Base-by-base conservation (phyloP, 768 basidiomycete species). In the Tricholoma sp. region DNA sequence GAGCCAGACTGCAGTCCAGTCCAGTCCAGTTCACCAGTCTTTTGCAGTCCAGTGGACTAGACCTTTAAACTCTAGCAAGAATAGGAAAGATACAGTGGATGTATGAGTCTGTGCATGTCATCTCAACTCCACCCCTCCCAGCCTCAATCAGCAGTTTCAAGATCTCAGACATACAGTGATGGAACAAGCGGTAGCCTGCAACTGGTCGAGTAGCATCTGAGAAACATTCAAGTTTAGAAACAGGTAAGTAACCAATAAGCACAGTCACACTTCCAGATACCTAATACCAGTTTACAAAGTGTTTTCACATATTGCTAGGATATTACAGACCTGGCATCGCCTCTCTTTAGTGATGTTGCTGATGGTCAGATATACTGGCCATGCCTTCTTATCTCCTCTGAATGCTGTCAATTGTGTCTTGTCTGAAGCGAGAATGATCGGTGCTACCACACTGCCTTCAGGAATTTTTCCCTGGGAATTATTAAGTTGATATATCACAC, bases 301-400 rank as follows among this genome's bases (percentile, higher is more conserved):
- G 39, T 4, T 8, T n/a, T 41, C 37, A 39, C n/a, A n/a, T n/a
- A n/a, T n/a, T n/a, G n/a, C n/a, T 13, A 39, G 37, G 17, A 9
- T 41, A 17, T 41, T 4, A 41, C 4, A 3, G n/a, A 41, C 39
- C 39, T 41, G 39, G 1, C 69, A 58, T 0, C 69, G 65, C 3
- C 66, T 53, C 1, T 57, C 58, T 50, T 76, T 76, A 0, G 48
- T 20, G 6, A 77, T 68, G 49, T 76, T 76, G 0, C 72, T 75
- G 42, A 76, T 67, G 0, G 73, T 69, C 0, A 78, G 57, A 54
- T 80, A 78, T 0, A 80, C 68, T 1, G 76, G 76, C 68, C 73
- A 77, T 12, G 74, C 71, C 17, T 50, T 50, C 57, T 77, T 73
- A 54, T 77, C 70, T 1, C 75, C 71, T 2, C 59, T n/a, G 52